Evolutionary conservation across 2,329 filamentous ascomycete genomes (phyloP).

Genomic region (Phialophora macrospora): DNA sequence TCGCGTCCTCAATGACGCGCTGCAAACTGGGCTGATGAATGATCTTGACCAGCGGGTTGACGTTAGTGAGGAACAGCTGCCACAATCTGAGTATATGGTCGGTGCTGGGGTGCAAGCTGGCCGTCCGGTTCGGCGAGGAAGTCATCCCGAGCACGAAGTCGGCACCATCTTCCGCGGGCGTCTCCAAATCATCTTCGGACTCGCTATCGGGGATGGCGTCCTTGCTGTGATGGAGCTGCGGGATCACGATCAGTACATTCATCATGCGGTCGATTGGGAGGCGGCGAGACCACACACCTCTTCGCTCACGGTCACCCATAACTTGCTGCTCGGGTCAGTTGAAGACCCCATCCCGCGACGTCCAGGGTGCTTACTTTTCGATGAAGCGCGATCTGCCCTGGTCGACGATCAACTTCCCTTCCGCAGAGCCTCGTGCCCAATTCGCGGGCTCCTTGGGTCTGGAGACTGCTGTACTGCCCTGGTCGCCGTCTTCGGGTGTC

Average conservation of each 20-base stretch:
- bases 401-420: slow-evolving; percentile 14
- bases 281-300: slow-evolving; percentile 19
- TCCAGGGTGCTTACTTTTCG: slow-evolving; percentile 20
- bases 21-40: slow-evolving; percentile 70
- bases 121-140: slow-evolving; percentile 31
- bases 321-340: slow-evolving; percentile 17
- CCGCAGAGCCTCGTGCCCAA: slow-evolving; percentile 7
- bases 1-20: slow-evolving; percentile 66
- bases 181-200: slow-evolving; percentile 34
- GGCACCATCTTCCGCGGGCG: slow-evolving; percentile 21
- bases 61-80: slow-evolving; percentile 72
- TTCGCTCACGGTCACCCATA: slow-evolving; percentile 21
- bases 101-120: slow-evolving; percentile 46
- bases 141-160: slow-evolving; percentile 23
- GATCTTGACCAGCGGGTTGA: slow-evolving; percentile 71
- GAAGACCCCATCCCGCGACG: slow-evolving; percentile 6
- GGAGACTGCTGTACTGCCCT: background rate
- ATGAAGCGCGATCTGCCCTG: slow-evolving; percentile 37
- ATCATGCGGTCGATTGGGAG: background rate
- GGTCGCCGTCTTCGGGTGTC: slow-evolving; percentile 10
- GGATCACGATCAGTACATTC: background rate
- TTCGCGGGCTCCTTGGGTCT: slow-evolving; percentile 2
- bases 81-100: slow-evolving; percentile 60
- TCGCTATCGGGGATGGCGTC: slow-evolving; percentile 27
- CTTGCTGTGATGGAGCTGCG: slow-evolving; percentile 19